Evolutionary conservation across 176 grass and related monocot genomes (phyloP).

Genomic region (Dendrocalamus sinicus): DNA sequence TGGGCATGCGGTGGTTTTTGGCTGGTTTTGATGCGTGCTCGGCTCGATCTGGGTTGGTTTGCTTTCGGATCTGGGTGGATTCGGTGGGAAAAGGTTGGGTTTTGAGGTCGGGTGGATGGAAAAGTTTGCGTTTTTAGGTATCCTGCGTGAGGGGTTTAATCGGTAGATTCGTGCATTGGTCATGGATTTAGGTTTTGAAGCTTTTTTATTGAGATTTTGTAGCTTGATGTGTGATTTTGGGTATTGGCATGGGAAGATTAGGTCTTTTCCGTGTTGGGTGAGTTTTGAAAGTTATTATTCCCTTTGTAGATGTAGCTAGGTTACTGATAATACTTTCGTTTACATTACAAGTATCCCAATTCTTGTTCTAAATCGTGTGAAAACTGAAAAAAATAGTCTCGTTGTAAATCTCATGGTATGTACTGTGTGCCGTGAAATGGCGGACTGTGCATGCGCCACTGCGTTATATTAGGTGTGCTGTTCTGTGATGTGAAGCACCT

Average conservation of each 20-base stretch:
- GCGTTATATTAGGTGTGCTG: background rate
- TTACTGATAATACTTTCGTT: background rate
- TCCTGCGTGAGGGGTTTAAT: background rate
- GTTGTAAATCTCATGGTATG: background rate
- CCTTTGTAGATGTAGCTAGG: background rate
- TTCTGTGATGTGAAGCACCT: background rate
- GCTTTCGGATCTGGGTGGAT: conserved; percentile 23
- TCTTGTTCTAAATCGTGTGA: background rate
- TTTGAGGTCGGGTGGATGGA: background rate
- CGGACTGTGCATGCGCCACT: background rate
- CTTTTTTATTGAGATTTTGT: background rate
- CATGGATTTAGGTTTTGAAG: background rate
- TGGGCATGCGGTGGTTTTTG: background rate
- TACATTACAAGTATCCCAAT: background rate
- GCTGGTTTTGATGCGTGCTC: background rate
- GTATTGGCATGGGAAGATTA: no score
- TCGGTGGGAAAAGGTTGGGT: background rate
- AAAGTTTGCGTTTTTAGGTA: background rate
- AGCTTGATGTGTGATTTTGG: background rate
- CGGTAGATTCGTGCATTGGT: no score
- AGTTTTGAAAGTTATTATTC: background rate
- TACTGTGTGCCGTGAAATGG: background rate
- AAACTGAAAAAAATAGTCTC: background rate
- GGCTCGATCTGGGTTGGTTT: background rate
- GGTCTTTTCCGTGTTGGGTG: background rate